A percentile compares a stretch with the other conserved stretches of the same genome.
Conservation (phyloP, 441 rosid genomes). For the California macrophylla region DNA sequence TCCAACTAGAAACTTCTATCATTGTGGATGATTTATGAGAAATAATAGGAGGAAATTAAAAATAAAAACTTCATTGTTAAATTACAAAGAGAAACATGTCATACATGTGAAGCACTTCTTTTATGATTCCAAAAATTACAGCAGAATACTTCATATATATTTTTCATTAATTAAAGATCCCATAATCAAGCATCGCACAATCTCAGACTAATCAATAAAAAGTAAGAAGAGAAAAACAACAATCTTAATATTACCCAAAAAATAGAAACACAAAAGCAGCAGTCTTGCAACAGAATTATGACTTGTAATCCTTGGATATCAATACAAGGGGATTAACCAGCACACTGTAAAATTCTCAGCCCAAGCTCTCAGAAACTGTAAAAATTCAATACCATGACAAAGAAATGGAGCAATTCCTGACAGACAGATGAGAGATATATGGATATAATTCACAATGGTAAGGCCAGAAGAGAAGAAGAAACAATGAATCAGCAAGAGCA, state of each 20-base stretch:
- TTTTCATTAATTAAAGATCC: background rate
- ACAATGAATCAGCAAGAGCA: conserved; percentile 7
- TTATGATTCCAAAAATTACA: background rate
- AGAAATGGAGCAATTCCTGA: background rate
- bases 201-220: background rate
- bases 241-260: background rate
- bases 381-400: background rate
- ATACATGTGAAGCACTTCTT: background rate
- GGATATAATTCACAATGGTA: background rate
- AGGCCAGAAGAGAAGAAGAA: background rate
- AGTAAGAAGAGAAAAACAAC: background rate
- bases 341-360: background rate
- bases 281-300: background rate
- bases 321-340: background rate
- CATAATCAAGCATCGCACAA: background rate
- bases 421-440: background rate
- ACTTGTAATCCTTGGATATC: background rate
- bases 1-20: background rate
- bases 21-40: background rate
- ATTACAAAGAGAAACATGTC: background rate
- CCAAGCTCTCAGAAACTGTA: background rate
- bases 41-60: too few species aligned
- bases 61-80: background rate
- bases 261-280: background rate
- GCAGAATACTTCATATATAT: background rate